These are phyloP conservation scores for Caloboletus firmus DNA, from an alignment of 1,284 basidiomycete species.

Conservation along the genomic window DNA sequence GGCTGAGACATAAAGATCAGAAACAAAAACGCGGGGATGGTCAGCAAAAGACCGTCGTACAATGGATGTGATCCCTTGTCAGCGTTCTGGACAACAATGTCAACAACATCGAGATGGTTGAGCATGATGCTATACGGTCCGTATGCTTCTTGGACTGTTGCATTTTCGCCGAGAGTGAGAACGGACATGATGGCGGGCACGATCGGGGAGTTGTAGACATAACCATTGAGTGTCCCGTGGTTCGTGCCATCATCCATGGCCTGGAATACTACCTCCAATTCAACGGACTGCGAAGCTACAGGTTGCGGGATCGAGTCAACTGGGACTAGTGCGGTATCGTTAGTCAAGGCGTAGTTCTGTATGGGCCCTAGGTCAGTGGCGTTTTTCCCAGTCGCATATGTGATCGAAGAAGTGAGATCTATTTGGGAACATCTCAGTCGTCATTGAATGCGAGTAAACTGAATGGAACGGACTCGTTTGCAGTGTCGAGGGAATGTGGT, in stretches of 20 bases:
- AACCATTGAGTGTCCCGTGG: constrained; percentile 69
- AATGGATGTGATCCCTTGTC: constrained; percentile 80
- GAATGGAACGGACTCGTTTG: constrained; percentile 62
- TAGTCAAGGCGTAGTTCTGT: constrained; percentile 54
- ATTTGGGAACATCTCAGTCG: constrained; percentile 1
- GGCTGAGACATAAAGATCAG: constrained; percentile 44
- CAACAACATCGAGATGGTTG: constrained; percentile 73
- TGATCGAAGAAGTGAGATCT: constrained; percentile 80
- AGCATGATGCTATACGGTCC: constrained; percentile 77
- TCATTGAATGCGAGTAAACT: background rate
- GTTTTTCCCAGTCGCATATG: constrained; percentile 55
- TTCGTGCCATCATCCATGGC: constrained; percentile 81
- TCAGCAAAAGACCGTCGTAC: constrained; percentile 43
- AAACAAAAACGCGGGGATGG: background rate
- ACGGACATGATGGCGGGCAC: constrained; percentile 78
- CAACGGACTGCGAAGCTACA: constrained; percentile 50
- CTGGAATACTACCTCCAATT: constrained; percentile 60
- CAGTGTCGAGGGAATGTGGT: constrained; percentile 68
- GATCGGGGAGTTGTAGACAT: constrained; percentile 68
- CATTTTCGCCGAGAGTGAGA: constrained; percentile 74
- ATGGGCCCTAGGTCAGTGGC: constrained; percentile 52
- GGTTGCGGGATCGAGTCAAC: constrained; percentile 44
- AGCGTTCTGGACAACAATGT: constrained; percentile 81
- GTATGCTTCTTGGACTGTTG: constrained; percentile 69
- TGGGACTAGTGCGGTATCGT: constrained; percentile 67